Conservation (phyloP, 2,329 filamentous ascomycete genomes). For the Aureobasidium zeae region DNA sequence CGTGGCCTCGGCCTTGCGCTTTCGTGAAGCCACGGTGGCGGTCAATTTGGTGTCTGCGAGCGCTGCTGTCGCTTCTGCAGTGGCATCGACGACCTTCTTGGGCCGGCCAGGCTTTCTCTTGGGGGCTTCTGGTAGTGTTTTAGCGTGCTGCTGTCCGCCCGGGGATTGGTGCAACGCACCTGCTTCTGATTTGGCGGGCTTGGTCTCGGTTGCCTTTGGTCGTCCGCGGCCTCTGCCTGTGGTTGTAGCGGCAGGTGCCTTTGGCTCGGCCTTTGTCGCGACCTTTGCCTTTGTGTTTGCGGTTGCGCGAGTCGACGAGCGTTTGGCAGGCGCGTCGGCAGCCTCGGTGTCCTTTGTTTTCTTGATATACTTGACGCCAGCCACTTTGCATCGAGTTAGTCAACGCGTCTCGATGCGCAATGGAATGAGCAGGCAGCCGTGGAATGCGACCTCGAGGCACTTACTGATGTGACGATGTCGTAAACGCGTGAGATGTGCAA, state of each 20-base stretch:
- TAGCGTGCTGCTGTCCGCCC: conserved; percentile 11
- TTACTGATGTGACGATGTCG: too few relatives aligned
- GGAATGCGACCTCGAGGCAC: too few relatives aligned
- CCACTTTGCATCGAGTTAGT: conserved; percentile 19
- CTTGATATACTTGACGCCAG: conserved; percentile 26
- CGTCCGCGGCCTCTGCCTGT: conserved; percentile 16
- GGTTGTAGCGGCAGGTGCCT: conserved; percentile 16
- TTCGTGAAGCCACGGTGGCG: conserved; percentile 16
- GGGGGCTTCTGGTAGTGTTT: conserved; percentile 17
- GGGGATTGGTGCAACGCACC: conserved; percentile 13
- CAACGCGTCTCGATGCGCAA: conserved; percentile 3
- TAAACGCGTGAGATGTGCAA: too few relatives aligned
- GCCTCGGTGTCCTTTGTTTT: conserved; percentile 19
- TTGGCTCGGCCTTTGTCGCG: conserved; percentile 18
- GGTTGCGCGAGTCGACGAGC: conserved; percentile 14
- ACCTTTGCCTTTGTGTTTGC: conserved; percentile 26
- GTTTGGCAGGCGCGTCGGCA: conserved; percentile 20
- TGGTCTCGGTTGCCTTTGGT: conserved; percentile 16
- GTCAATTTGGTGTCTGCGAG: too few relatives aligned
- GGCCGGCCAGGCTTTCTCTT: conserved; percentile 13
- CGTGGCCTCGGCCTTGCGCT: conserved; percentile 21
- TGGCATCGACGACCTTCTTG: conserved; percentile 14
- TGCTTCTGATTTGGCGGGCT: conserved; percentile 17
- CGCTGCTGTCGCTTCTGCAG: conserved; percentile 7
- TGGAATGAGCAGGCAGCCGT: too few relatives aligned